phyloP scores from a whole-genome alignment of 768 basidiomycete species.

The Lactarius trivialis region DNA sequence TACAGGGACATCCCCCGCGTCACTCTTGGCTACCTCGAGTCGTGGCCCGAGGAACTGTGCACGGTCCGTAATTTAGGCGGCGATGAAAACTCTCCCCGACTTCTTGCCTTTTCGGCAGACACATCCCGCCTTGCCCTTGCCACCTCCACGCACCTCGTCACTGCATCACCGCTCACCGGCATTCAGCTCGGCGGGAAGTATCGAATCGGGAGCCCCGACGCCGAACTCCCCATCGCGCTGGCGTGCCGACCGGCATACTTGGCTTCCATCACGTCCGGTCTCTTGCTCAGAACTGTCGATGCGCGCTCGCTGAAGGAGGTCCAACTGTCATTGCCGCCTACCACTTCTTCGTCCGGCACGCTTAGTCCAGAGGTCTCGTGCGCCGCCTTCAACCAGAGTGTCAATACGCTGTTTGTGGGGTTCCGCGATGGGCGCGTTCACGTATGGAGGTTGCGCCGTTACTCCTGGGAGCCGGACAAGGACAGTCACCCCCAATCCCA shows the following conservation, averaged over 20 bases:
- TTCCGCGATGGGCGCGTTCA: conserved; percentile 11
- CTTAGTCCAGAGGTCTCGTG: background rate
- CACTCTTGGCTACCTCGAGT: conserved; percentile 26
- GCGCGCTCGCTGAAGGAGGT: conserved; percentile 4
- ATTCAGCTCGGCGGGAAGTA: conserved; percentile 11
- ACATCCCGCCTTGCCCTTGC: conserved; percentile 2
- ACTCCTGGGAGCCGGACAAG: conserved; percentile 10
- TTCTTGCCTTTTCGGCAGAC: conserved; percentile 8
- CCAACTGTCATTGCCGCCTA: conserved; percentile 1
- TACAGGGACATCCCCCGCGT: conserved; percentile 20
- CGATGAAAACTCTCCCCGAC: background rate
- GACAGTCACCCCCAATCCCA: conserved; percentile 1
- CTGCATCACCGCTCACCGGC: conserved; percentile 6
- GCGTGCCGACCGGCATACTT: conserved; percentile 3
- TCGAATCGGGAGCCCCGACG: background rate
- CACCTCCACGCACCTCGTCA: conserved; percentile 10
- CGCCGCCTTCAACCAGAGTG: conserved; percentile 4
- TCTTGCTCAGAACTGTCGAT: conserved; percentile 14
- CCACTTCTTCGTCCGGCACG: background rate
- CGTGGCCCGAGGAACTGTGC: conserved; percentile 21
- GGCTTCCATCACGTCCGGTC: conserved; percentile 5
- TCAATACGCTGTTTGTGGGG: conserved; percentile 8
- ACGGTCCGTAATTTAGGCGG: conserved; percentile 13
- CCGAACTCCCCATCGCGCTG: conserved; percentile 7
- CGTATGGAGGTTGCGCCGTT: conserved; percentile 5